Evolutionary conservation across 352 stramenopile species (phyloP), one percentile per base, ranked within the genome.

Genomic region (Phytophthora tubulina): DNA sequence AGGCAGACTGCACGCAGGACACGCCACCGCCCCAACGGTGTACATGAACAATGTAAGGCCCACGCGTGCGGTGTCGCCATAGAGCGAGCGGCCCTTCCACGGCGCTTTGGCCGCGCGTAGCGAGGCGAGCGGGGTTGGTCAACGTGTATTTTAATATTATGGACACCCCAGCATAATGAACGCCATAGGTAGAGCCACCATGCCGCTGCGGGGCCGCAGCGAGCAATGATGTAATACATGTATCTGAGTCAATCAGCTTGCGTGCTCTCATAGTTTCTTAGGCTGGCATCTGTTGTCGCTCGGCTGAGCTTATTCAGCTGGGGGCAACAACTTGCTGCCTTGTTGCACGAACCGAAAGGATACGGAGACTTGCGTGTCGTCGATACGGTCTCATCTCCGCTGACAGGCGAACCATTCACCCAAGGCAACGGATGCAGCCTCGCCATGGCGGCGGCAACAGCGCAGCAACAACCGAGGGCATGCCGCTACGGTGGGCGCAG

Each of bases 311-410:
- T 17, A 8, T 3, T 7, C 52, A 48, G 35, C 52, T 59, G 52
- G 52, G 31, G 5, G 36, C 52, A 48, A 36, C 52, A 45, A 21
- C 35, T 48, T n/a, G 32, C 14, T 58, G 32, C 14, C 36, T 45
- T 32, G 52, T 59, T 35, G 21, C 46, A 36, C 31, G 27, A 39
- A 7, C 38, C 35, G 17, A 61, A 62, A 41, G 45, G 58, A 66
- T 58, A 66, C 58, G 48, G 48, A 51, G 42, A 54, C 41, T 41
- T 33, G 21, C 15, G 15, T 49, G 21, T 64, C 44, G 58, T 66
- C 45, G 46, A 33, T 48, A 39, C 15, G 31, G 57, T 11, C 42
- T 33, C 44, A 56, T 64, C 57, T 42, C 32, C 42, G 39, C 41
- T n/a, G n/a, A 42, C 46, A 46, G 33, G 49, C 33, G 46, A 53